These are phyloP conservation scores for Sphagnum tenellum DNA, from an alignment of 225 moss, liverwort and hornwort genomes.

Conservation along the genomic window DNA sequence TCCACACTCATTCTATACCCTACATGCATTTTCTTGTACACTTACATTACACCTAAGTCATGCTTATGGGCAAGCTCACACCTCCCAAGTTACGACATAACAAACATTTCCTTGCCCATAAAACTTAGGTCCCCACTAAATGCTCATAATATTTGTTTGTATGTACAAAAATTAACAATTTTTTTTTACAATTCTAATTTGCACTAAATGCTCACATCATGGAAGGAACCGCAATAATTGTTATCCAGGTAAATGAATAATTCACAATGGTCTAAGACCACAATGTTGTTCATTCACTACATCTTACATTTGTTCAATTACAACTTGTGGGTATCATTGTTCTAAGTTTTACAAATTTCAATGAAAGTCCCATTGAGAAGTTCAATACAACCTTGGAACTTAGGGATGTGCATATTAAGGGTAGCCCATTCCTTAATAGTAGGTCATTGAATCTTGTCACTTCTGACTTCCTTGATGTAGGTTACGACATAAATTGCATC, in stretches of 20 bases:
- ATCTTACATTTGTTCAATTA: slow-evolving; percentile 4
- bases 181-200: too few species aligned
- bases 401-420: not conserved
- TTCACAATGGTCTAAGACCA: slow-evolving; percentile 1
- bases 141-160: too few species aligned
- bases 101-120: too few species aligned
- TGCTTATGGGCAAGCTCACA: too few species aligned
- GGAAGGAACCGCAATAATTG: not conserved
- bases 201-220: slow-evolving; percentile 5
- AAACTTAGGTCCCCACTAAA: too few species aligned
- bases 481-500: not conserved
- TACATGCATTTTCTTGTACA: too few species aligned
- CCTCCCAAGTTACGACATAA: too few species aligned
- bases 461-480: not conserved
- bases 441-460: slow-evolving; percentile 2
- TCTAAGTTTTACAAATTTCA: not conserved
- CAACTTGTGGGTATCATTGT: not conserved
- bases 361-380: slow-evolving; percentile 3
- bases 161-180: too few species aligned
- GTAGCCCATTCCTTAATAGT: not conserved
- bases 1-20: too few species aligned
- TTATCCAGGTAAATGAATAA: slow-evolving; percentile 1
- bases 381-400: slow-evolving; percentile 1
- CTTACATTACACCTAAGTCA: too few species aligned
- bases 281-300: slow-evolving; percentile 3